These are phyloP conservation scores for Penicillium coprophilum DNA, from an alignment of 495 filamentous ascomycete species.

Conservation along the genomic window DNA sequence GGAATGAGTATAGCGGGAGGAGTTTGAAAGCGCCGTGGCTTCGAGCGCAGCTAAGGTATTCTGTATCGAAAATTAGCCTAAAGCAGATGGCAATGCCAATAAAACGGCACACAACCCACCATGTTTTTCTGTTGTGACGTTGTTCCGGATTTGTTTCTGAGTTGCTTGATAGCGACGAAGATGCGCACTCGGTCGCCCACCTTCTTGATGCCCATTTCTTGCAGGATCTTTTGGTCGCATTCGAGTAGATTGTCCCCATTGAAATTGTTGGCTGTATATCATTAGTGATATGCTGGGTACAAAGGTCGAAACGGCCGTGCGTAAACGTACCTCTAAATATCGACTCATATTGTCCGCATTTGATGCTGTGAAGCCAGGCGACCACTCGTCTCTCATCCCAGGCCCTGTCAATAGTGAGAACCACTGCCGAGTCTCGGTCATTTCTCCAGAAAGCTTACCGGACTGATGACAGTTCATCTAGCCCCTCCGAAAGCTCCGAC, in stretches of 20 bases:
- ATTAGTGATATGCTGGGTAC: slow-evolving; percentile 16
- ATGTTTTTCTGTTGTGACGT: slow-evolving; percentile 84
- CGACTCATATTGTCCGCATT: slow-evolving; percentile 88
- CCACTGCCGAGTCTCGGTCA: not conserved
- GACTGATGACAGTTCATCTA: slow-evolving; percentile 58
- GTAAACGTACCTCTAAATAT: slow-evolving; percentile 72
- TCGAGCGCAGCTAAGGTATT: slow-evolving; percentile 47
- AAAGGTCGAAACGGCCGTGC: slow-evolving; percentile 5
- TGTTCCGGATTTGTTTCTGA: slow-evolving; percentile 79
- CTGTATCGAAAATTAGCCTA: slow-evolving; percentile 28
- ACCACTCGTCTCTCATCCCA: slow-evolving; percentile 94
- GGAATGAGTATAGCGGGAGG: slow-evolving; percentile 59
- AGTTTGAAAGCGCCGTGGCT: slow-evolving; percentile 60
- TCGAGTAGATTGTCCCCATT: slow-evolving; percentile 95
- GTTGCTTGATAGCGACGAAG: slow-evolving; percentile 86
- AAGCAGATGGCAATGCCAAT: not conserved
- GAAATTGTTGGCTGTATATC: slow-evolving; percentile 74
- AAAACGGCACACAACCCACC: slow-evolving; percentile 51
- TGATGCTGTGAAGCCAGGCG: slow-evolving; percentile 85
- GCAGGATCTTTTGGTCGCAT: slow-evolving; percentile 92
- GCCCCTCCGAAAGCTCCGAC: slow-evolving; percentile 87
- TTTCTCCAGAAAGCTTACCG: slow-evolving; percentile 43
- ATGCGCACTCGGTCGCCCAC: slow-evolving; percentile 96
- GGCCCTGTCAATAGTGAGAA: slow-evolving; percentile 45
- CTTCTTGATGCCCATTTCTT: slow-evolving; percentile 98